Evolutionary conservation across 495 filamentous ascomycete species (phyloP).

Genomic region (Neurospora intermedia): DNA sequence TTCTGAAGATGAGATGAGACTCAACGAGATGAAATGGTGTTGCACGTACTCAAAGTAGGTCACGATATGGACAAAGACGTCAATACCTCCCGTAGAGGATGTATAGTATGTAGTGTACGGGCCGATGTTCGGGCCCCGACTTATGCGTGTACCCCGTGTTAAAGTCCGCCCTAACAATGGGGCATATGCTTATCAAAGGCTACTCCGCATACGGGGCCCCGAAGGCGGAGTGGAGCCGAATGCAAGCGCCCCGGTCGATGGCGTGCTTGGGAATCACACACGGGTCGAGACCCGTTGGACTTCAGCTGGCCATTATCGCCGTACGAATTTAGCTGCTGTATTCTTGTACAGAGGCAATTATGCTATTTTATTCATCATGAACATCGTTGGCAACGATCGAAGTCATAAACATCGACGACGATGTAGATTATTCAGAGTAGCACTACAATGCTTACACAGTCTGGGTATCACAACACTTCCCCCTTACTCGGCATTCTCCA

Average conservation of each 20-base stretch:
- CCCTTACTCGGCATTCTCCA: constrained; percentile 49
- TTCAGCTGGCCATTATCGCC: not conserved
- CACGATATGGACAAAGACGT: not conserved
- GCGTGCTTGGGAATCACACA: not conserved
- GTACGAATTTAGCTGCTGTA: not conserved
- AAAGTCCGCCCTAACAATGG: not conserved
- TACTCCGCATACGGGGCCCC: not conserved
- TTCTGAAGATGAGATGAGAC: not conserved
- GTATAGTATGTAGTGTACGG: not conserved
- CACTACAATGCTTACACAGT: not conserved
- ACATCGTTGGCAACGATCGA: not conserved
- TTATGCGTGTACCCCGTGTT: not conserved
- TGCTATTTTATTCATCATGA: not conserved
- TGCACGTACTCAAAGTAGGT: not conserved
- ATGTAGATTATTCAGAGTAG: not conserved
- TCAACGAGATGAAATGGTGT: not conserved
- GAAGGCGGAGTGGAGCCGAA: not conserved
- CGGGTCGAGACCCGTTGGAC: not conserved
- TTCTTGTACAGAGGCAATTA: not conserved
- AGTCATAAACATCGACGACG: not conserved
- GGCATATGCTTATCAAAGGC: not conserved
- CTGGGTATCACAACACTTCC: not conserved
- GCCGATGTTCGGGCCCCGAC: not conserved
- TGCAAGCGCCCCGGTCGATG: not conserved
- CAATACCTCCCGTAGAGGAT: not conserved